A percentile compares a stretch with the other conserved stretches of the same genome.
Evolutionary conservation across 1,284 basidiomycete species (phyloP).

Genomic region (Naganishia sp.): DNA sequence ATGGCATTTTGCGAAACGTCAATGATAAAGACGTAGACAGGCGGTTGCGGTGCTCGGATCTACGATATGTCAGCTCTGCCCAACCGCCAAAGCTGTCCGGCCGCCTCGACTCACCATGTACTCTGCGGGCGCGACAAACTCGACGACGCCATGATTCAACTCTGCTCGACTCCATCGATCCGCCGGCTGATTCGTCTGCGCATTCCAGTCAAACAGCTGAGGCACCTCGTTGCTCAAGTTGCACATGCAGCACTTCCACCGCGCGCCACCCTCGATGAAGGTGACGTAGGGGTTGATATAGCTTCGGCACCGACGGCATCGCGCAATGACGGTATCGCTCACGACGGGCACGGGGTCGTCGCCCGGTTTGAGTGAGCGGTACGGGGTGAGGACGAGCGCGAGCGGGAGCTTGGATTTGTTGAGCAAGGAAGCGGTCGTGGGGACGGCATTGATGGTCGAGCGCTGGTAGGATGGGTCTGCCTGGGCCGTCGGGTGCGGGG

Average conservation of each 20-base stretch:
- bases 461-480: constrained; percentile 86
- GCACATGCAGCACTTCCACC: constrained; percentile 99
- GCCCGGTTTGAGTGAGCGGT: constrained; percentile 68
- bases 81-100: not conserved
- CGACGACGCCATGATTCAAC: constrained; percentile 89
- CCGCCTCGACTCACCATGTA: constrained; percentile 73
- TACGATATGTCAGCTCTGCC: constrained; percentile 28
- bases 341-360: constrained; percentile 79
- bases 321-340: constrained; percentile 92
- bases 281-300: constrained; percentile 99
- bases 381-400: constrained; percentile 86
- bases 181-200: constrained; percentile 86
- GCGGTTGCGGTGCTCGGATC: constrained; percentile 91
- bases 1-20: constrained; percentile 92
- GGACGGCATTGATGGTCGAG: constrained; percentile 86
- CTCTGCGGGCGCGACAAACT: constrained; percentile 97
- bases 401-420: constrained; percentile 93
- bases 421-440: constrained; percentile 86
- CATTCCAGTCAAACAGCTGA: constrained; percentile 98
- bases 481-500: constrained; percentile 75
- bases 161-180: constrained; percentile 94
- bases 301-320: constrained; percentile 93
- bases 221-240: constrained; percentile 98
- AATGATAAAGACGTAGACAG: constrained; percentile 95
- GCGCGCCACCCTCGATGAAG: constrained; percentile 96